These are phyloP conservation scores for Hymenoscyphus repandus DNA, from an alignment of 2,329 filamentous ascomycete genomes.

Conservation along the genomic window DNA sequence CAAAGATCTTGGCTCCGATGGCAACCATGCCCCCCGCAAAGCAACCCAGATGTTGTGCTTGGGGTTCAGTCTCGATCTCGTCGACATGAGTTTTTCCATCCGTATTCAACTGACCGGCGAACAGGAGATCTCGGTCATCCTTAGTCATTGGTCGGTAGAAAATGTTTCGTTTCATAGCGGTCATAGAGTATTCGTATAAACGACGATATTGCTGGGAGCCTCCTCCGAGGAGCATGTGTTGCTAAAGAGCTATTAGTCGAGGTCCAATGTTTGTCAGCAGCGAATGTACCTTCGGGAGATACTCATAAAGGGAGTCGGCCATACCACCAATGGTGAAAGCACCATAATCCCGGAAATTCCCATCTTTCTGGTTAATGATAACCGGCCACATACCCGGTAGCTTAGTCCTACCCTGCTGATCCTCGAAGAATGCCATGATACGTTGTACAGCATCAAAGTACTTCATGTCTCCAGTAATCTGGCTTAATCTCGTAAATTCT, in stretches of 20 bases:
- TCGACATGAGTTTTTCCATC: slow-evolving; percentile 1
- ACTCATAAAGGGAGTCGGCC: slow-evolving; percentile 55
- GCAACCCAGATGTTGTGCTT: slow-evolving; percentile 60
- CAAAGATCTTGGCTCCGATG: slow-evolving; percentile 57
- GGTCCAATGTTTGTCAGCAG: too few species aligned
- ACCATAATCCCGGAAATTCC: slow-evolving; percentile 47
- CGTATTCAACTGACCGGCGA: slow-evolving; percentile 40
- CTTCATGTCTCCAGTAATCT: slow-evolving; percentile 53
- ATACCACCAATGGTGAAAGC: slow-evolving; percentile 47
- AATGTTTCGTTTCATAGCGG: slow-evolving; percentile 37
- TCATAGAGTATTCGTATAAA: slow-evolving; percentile 39
- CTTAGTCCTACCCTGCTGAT: slow-evolving; percentile 44
- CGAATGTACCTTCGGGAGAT: slow-evolving; percentile 54
- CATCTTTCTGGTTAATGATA: slow-evolving; percentile 44
- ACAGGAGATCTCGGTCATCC: slow-evolving; percentile 38
- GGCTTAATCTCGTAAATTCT: slow-evolving; percentile 57
- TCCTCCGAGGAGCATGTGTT: slow-evolving; percentile 34
- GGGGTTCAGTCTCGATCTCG: slow-evolving; percentile 3
- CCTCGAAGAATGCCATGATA: slow-evolving; percentile 48
- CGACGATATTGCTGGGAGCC: slow-evolving; percentile 28
- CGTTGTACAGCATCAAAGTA: slow-evolving; percentile 56
- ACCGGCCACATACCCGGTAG: slow-evolving; percentile 59
- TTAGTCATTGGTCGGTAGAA: slow-evolving; percentile 41
- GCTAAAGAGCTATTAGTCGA: too few species aligned
- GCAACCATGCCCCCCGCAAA: slow-evolving; percentile 66